Conservation (phyloP, 306 rosid species). For the Echinosophora koreensis region DNA sequence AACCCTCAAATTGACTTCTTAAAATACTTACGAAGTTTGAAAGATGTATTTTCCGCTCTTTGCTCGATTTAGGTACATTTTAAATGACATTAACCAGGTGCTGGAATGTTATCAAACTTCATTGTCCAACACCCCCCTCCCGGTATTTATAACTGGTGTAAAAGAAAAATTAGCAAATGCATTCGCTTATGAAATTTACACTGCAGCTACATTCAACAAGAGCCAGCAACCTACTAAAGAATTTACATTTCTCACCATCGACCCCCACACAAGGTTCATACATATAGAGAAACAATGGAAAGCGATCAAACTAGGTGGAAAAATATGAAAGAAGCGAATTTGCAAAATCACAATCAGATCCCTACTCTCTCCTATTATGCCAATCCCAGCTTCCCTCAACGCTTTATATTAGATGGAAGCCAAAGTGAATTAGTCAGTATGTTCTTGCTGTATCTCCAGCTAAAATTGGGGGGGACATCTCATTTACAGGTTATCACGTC, state of each 20-base stretch:
- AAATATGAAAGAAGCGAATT: constrained; percentile 30
- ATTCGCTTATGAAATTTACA: constrained; percentile 77
- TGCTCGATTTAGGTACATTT: no score
- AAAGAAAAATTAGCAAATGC: constrained; percentile 58
- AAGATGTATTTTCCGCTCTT: no score
- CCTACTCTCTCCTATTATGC: constrained; percentile 71
- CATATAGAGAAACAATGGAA: constrained; percentile 70
- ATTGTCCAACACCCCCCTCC: no score
- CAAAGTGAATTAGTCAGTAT: constrained; percentile 59
- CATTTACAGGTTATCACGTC: constrained; percentile 73
- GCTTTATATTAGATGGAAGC: constrained; percentile 69
- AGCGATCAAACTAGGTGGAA: constrained; percentile 47
- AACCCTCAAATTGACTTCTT: no score
- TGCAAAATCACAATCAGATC: constrained; percentile 70
- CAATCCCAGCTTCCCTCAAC: constrained; percentile 59
- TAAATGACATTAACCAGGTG: no score
- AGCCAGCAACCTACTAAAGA: constrained; percentile 74
- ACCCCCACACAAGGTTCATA: constrained; percentile 81
- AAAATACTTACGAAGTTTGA: no score
- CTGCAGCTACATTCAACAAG: constrained; percentile 67
- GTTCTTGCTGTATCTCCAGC: constrained; percentile 63
- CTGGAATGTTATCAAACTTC: no score
- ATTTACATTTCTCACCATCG: constrained; percentile 93
- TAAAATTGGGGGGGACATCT: constrained; percentile 54
- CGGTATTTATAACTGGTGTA: constrained; percentile 50